These are phyloP conservation scores for Pulveroboletus sp. DNA, from an alignment of 768 basidiomycete species.

Conservation along the genomic window DNA sequence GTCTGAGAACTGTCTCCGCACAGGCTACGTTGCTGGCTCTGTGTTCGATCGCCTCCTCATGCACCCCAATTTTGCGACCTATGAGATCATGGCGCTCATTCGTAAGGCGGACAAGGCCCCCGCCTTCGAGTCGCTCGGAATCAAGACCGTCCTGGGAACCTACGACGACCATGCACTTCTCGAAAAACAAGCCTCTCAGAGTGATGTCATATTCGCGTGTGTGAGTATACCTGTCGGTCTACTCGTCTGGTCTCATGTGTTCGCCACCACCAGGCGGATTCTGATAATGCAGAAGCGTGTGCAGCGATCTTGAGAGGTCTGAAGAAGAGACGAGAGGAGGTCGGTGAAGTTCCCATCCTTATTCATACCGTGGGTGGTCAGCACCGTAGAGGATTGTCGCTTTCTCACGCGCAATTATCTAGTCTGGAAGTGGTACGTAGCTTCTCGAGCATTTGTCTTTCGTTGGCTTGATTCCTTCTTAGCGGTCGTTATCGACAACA, in stretches of 20 bases:
- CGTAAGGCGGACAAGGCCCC: conserved; percentile 27
- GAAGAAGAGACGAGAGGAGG: conserved; percentile 40
- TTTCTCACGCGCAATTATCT: background rate
- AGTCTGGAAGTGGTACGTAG: conserved; percentile 49
- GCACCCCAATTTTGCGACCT: conserved; percentile 18
- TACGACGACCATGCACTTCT: conserved; percentile 40
- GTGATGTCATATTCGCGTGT: conserved; percentile 41
- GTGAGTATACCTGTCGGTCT: conserved; percentile 20
- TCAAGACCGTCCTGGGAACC: conserved; percentile 38
- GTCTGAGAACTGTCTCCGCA: background rate
- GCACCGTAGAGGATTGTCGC: background rate
- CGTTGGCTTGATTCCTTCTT: background rate
- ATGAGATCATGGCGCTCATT: conserved; percentile 27
- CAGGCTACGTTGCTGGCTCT: conserved; percentile 34
- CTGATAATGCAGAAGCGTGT: conserved; percentile 43
- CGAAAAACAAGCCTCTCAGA: conserved; percentile 39
- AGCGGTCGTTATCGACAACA: conserved; percentile 43
- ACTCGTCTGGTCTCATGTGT: background rate
- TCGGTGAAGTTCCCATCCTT: conserved; percentile 41
- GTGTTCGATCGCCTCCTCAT: conserved; percentile 29
- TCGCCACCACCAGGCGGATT: conserved; percentile 30
- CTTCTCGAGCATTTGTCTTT: background rate
- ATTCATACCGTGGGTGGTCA: conserved; percentile 55
- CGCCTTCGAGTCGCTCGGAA: conserved; percentile 19
- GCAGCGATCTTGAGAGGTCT: conserved; percentile 48